Evolutionary conservation across 805 yeast species (phyloP).

Genomic region (Candida palmyrensis): DNA sequence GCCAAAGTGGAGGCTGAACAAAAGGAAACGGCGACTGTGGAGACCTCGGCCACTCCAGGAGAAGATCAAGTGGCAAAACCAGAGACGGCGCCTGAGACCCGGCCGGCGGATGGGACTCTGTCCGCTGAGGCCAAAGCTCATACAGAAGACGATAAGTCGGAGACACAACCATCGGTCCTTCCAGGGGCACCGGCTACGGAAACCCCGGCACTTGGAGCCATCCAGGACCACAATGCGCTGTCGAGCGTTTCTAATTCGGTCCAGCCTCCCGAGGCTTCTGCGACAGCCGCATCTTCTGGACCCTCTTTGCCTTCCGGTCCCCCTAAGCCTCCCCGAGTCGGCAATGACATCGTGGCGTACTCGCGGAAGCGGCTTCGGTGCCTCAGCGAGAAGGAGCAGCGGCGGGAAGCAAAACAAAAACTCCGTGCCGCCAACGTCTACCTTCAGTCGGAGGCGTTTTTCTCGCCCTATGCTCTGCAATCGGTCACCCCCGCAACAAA

Average conservation of each 20-base stretch:
- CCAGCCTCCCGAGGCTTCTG: no score
- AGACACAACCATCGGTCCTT: neutral
- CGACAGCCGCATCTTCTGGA: no score
- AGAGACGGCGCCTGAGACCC: constrained; percentile 6
- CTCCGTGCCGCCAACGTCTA: constrained; percentile 24
- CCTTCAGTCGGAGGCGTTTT: constrained; percentile 33
- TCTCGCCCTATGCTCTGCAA: constrained; percentile 30
- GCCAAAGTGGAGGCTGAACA: constrained; percentile 11
- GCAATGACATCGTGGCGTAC: constrained; percentile 54
- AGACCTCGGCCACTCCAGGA: no score
- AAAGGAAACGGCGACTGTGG: no score
- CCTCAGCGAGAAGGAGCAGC: constrained; percentile 21
- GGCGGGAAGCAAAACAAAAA: constrained; percentile 12
- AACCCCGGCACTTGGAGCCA: constrained; percentile 3
- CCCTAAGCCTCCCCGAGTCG: neutral
- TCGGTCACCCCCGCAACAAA: constrained; percentile 18
- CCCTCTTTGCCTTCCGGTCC: neutral
- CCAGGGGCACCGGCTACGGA: constrained; percentile 5
- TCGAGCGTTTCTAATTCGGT: no score
- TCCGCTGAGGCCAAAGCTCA: neutral
- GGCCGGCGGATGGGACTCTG: neutral
- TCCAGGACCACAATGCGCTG: no score
- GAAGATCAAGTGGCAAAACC: constrained; percentile 5
- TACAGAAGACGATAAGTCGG: constrained; percentile 2
- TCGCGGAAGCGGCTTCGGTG: constrained; percentile 44